Conservation (phyloP, 163 green algal species). For the Scenedesmus sp. region DNA sequence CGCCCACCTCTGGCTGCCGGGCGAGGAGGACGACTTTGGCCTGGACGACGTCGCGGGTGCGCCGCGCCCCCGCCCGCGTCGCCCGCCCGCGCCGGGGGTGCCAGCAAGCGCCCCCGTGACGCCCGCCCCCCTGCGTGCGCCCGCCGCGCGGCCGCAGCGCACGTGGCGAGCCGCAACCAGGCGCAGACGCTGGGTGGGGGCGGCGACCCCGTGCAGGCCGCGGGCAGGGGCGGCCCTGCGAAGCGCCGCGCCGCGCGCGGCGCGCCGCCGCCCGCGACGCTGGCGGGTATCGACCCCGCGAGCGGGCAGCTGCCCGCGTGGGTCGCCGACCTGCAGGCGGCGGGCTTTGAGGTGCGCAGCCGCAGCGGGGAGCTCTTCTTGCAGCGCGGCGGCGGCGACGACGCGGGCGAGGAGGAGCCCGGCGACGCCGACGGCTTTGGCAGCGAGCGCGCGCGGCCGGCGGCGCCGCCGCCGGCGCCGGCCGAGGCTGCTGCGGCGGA, state of each 20-base stretch:
- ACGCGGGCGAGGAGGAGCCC: too few species aligned
- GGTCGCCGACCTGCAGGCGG: conserved; percentile 1
- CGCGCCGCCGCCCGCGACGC: conserved; percentile 3
- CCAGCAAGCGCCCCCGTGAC: too few species aligned
- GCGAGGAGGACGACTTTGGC: conserved; percentile 38
- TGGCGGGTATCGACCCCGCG: not conserved
- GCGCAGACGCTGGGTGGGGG: not conserved
- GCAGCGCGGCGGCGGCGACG: conserved; percentile 23
- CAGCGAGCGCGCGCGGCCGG: too few species aligned
- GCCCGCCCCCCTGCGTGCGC: too few species aligned
- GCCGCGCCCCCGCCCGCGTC: not conserved
- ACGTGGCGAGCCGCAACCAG: conserved; percentile 10
- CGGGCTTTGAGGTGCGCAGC: conserved; percentile 36
- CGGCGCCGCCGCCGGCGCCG: too few species aligned
- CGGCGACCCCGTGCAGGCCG: too few species aligned
- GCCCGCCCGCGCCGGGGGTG: not conserved
- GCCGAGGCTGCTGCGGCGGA: too few species aligned
- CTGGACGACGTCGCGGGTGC: conserved; percentile 40
- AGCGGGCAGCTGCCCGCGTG: conserved; percentile 19
- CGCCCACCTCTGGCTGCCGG: conserved; percentile 19
- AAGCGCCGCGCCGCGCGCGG: too few species aligned
- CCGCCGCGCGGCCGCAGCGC: not conserved
- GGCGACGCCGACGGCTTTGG: too few species aligned
- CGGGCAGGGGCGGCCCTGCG: too few species aligned
- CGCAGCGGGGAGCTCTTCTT: conserved; percentile 34